Evolutionary conservation across 2,329 filamentous ascomycete species (phyloP), one percentile per base, ranked within the genome.

Genomic region (Pseudogymnoascus verrucosus): DNA sequence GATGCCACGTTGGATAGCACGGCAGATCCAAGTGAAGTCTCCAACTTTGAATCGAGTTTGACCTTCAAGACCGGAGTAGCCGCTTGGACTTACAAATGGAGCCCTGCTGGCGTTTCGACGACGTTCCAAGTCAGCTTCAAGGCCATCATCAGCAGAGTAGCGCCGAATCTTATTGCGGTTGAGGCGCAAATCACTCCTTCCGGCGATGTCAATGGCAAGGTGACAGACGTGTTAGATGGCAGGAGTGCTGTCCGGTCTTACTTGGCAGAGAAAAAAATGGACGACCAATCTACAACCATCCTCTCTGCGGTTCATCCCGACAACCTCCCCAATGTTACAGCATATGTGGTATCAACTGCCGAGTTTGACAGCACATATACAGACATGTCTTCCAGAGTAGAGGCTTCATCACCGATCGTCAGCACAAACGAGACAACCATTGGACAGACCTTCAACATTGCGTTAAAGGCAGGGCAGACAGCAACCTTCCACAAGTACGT

Each of bases 171-270:
- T 10, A 64, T 76, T 37, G 75, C 74, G 11, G 81, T 90, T 2
- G 80, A 83, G 64, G 72, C 89, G 66, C 80, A 82, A 23, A 79
- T 90, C 16, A 83, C 80, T 1, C 74, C 88, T 1, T 79, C 79
- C 0, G 72, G 71, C 6, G 79, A 85, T 69, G 70, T 78, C 2
- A 79, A 84, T 62, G 83, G 81, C 2, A 84, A 81, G 0, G 78
- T 90, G 2, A 84, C 84, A 11, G 89, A 91, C 72, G 76, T 90
- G 0, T 71, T 91, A 4, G 86, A 91, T 67, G 89, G 89, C 0
- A 81, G 83, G 66, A 83, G 84, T 68, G 88, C 89, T n/a, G 83
- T 88, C 7, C 80, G 88, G 12, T 84, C 86, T 0, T 79, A 84
- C 47, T 82, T 85, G 64, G 79, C 80, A 1, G 78, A 78, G 1